Base-by-base conservation (phyloP, 768 basidiomycete species). In the Boletus sp. region DNA sequence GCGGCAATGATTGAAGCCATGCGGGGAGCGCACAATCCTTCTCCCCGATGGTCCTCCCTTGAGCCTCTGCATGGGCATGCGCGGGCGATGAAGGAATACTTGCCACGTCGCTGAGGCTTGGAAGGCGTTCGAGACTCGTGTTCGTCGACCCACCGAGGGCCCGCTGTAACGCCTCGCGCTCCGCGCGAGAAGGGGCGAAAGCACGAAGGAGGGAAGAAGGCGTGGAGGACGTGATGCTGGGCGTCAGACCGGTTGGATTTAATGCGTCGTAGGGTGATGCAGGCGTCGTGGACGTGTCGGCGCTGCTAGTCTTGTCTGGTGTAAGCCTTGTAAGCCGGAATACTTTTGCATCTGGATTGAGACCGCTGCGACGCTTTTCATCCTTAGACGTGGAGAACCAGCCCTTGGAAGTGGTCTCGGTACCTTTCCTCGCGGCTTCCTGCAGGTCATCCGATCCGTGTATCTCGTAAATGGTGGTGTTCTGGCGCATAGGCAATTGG, bases 321-420 rank as follows among this genome's bases (percentile, higher is more conserved):
- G 59, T 54, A 32, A 60, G 55, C 55, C 65, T 73, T 36, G 76
- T 72, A 49, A 89, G 76, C 66, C 78, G 85, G 76, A 94, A 94
- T 54, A 84, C 90, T 67, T 92, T 91, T 52, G 92, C 92, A 70
- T 88, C 89, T 2, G 92, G 92, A 71, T 94, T 94, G 57, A 94
- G 79, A 7, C 86, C 83, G 67, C 82, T 88, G 75, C 77, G 83
- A 55, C 80, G 73, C 66, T 78, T 83, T 54, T 78, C 78, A 50
- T 76, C 77, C 50, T 68, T 70, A 47, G 74, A 68, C 28, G 73
- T 61, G 47, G 76, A 77, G 66, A 79, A 80, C 81, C 80, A 82
- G 40, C 80, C 76, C 36, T 78, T 73, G 37, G 76, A 72, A 47
- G 76, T 70, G 17, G 68, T 69, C 61, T 68, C 63, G 49, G 61